Base-by-base conservation (phyloP, 768 basidiomycete species). In the Termitomyces bulborhizus region DNA sequence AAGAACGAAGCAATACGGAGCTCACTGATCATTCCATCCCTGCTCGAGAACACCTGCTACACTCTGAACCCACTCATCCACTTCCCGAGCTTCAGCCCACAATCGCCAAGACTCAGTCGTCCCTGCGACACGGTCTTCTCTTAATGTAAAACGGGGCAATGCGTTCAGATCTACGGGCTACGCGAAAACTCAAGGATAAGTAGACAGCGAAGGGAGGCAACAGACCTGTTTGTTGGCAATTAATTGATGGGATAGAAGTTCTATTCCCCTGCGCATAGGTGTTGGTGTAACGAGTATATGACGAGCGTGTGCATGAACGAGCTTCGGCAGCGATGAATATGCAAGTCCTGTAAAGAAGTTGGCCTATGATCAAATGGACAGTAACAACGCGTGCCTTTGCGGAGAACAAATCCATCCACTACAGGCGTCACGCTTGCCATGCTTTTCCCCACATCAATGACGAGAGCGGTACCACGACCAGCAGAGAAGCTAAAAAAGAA, bases 401-500 rank as follows among this genome's bases (percentile, higher is more conserved):
- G 80, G 43, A 99, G 82, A 42, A 98, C 97, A 64, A 98, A 99
- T 4, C 97, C 97, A 62, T 99, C 97, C 4, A 95, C 93, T 18
- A 99, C 89, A 5, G 97, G 97, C 1, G 93, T 93, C 13, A 96
- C 91, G 62, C 91, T 96, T 13, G 89, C 88, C 68, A 86, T 84
- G 12, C 88, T 81, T 59, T 93, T 87, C 4, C 97, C 97, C 46
- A 98, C 82, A 63, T 99, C 97, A 41, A 99, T 84, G 1, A 99
- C 92, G 46, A 98, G 77, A 2, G 97, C 95, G n/a, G 97, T 94
- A 1, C 94, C 95, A 66, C 93, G 95, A 29, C 97, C 97, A 51
- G 95, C 89, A 15, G 96, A 92, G 68, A 99, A 99, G 3, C 95
- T 98, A 43, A 44, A 44, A 27, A 27, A 26, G 37, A 34, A 18